Evolutionary conservation across 805 yeast genomes (phyloP), one percentile per base, ranked within the genome.

Genomic region (Debaryomyces prosopidis): DNA sequence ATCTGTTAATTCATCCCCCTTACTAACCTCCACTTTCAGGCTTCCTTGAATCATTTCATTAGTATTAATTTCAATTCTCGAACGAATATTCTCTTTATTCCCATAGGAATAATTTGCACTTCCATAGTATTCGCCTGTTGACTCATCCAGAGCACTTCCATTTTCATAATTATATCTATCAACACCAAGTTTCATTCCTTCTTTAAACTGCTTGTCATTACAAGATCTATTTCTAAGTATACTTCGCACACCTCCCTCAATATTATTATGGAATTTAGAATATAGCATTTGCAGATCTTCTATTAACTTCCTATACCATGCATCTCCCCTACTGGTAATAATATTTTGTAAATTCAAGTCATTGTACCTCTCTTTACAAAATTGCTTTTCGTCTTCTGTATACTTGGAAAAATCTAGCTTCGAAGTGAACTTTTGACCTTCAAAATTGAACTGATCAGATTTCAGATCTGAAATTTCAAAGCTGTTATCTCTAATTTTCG

Each of bases 291-390:
- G 71, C 36, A 59, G 60, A 18, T 57, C 53, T 16, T 50, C 49
- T 15, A 67, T 60, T 18, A 58, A 49, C 6, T 55, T 42, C 27
- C 47, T 54, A 44, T 48, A 64, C 15, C 48, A 51, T 3, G 40
- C 44, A 35, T 62, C 63, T 6, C 53, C 46, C 39, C 72, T 49
- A 4, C 69, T 70, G 9, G 58, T 53, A 14, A 62, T 55, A 9
- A 66, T 38, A 10, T 55, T 54, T 43, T 63, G 65, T 11, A 67
- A 39, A 18, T 54, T 11, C 9, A 30, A 8, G 16, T 34, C 37
- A 14, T 34, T 18, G 15, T 12, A 14, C 15, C 37, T 19, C 17
- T 31, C 15, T 6, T 26, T 7, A 2, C 7, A 11, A 6, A 39
- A 28, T 8, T 26, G 10, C 2, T 5, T 28, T 27, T 30, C 16